Base-by-base conservation (phyloP, 2,329 filamentous ascomycete species). In the Colletotrichum navitas region DNA sequence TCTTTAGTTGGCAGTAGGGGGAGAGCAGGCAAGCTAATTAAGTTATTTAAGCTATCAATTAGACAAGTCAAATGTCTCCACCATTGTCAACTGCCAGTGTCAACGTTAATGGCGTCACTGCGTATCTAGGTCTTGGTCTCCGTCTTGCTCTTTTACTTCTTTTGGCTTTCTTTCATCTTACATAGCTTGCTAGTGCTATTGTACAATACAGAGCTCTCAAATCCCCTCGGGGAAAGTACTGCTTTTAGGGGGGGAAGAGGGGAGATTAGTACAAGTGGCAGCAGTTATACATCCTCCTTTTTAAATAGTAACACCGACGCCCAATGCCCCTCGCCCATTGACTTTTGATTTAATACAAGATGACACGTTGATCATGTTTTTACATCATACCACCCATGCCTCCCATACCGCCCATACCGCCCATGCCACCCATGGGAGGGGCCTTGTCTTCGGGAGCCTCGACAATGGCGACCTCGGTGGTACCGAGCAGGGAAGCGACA, bases 391-490 rank as follows among this genome's bases (percentile, higher is more conserved):
- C 86, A n/a, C 87, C 88, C 88, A 90, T 88, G 32, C 87, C 87
- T 41, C 55, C 55, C 55, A 58, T 58, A 29, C 55, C 86, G 32
- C 86, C 87, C 91, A 93, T 93, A 76, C 89, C 90, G 52, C 89
- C 90, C 88, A 90, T 91, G 74, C 89, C 90, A 59, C 90, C 90
- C 87, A 91, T 92, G 74, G 81, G 77, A 75, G 81, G 77, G 21
- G 66, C 39, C 92, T 98, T 98, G 83, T 98, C 95, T 83, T 98
- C 95, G 65, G 94, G 89, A 65, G 95, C 96, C 82, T 99, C 96
- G 63, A 98, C 95, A 75, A 99, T 97, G 76, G 96, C 95, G 69
- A 98, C 96, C 87, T 99, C 96, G 73, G 96, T 99, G 76, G 96
- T 99, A 81, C 96, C 96, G 73, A 99, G 93, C 73, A 99, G 91